These are phyloP conservation scores for Hypomontagnella submonticulosa DNA, from an alignment of 495 filamentous ascomycete genomes.

Conservation along the genomic window DNA sequence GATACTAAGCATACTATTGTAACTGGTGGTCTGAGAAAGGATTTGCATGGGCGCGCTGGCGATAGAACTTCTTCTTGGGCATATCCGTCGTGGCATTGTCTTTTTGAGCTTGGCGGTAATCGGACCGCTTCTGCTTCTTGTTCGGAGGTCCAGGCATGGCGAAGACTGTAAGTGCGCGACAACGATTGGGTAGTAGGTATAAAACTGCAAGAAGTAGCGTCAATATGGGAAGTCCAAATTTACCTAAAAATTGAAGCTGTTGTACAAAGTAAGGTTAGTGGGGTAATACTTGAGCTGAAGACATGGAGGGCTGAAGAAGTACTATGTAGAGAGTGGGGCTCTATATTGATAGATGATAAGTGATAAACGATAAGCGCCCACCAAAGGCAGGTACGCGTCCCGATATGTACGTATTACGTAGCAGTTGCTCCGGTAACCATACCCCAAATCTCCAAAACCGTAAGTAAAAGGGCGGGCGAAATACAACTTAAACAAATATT, in stretches of 20 bases:
- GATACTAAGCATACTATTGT: conserved; percentile 73
- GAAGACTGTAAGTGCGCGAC: background rate
- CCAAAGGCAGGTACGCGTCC: conserved; percentile 2
- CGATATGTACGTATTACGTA: background rate
- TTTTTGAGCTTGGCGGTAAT: conserved; percentile 68
- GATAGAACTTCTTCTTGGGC: conserved; percentile 93
- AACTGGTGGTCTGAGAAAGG: conserved; percentile 94
- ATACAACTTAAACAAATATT: conserved; percentile 37
- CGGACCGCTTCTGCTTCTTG: conserved; percentile 79
- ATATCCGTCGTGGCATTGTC: conserved; percentile 59
- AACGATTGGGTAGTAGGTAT: background rate
- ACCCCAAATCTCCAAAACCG: conserved; percentile 17
- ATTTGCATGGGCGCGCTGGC: conserved; percentile 96
- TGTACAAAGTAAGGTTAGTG: conserved; percentile 8
- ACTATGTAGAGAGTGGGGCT: conserved; percentile 3
- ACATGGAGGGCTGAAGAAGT: conserved; percentile 8
- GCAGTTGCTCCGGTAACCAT: conserved; percentile 36
- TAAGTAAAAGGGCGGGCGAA: conserved; percentile 29
- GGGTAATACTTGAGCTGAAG: conserved; percentile 18
- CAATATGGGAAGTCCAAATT: background rate
- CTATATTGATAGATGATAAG: background rate
- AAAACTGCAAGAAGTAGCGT: background rate
- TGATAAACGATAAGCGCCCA: conserved; percentile 29
- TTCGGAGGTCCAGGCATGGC: conserved; percentile 65
- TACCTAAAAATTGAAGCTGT: conserved; percentile 5